These are phyloP conservation scores for Canavalia ensiformis DNA, from an alignment of 306 rosid species.

Conservation along the genomic window DNA sequence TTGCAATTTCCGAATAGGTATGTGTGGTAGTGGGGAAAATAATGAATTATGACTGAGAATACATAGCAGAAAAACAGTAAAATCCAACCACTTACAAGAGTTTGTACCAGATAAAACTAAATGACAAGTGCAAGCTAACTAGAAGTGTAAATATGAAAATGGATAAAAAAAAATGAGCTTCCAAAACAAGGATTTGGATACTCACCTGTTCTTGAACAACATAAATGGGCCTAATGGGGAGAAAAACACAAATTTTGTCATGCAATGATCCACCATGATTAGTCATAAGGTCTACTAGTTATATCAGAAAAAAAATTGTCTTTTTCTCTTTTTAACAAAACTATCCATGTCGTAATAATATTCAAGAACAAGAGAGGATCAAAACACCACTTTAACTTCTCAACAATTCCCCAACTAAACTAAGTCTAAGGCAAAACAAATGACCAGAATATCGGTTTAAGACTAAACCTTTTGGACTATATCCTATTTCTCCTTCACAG, in stretches of 20 bases:
- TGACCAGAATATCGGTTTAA: neutral
- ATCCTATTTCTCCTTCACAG: neutral
- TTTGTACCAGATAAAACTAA: neutral
- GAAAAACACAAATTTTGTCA: neutral
- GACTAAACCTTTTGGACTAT: neutral
- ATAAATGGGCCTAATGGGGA: neutral
- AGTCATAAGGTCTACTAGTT: neutral
- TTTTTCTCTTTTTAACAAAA: neutral
- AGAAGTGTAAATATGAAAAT: neutral
- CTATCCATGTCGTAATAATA: neutral
- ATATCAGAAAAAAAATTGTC: neutral
- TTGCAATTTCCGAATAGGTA: neutral
- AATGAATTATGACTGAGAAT: neutral
- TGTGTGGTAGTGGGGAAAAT: neutral
- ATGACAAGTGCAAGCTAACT: neutral
- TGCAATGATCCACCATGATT: neutral
- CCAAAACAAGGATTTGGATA: constrained; percentile 13
- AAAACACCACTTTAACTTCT: neutral
- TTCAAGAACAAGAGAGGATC: neutral
- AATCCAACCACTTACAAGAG: neutral
- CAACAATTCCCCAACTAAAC: no score
- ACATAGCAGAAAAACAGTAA: neutral
- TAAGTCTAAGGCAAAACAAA: no score
- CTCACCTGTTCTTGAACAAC: neutral
- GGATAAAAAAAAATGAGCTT: neutral